Evolutionary conservation across 1,284 basidiomycete species (phyloP), one percentile per base, ranked within the genome.

Genomic region (Cystobasidium slooffiae): DNA sequence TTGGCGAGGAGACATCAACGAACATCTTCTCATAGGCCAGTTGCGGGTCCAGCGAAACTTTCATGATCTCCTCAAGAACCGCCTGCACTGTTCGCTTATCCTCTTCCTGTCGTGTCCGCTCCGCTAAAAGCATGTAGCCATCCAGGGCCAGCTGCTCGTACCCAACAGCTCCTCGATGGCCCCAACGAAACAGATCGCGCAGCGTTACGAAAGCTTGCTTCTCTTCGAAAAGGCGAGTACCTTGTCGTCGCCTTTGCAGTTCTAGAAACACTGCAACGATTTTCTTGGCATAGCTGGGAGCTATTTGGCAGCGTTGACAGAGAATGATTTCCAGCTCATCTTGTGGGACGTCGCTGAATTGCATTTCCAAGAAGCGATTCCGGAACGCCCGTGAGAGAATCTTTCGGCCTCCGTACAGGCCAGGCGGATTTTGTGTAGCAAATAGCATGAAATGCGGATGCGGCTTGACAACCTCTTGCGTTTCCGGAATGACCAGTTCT

Each of bases 361-460:
- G 95, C 46, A 99, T 91, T 83, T 99, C 97, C 16, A 99, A 87
- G 84, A 99, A 99, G n/a, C 97, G 91, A 83, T 97, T 98, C 44
- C 97, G 88, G 85, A 99, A 98, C 0, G 97, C 97, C 44, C 97
- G 88, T 3, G 96, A 98, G 12, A 99, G 84, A 5, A 97, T 88
- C 82, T 99, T 99, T 77, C 97, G 88, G 6, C 97, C 97, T 1
- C 91, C 96, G 81, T 99, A 99, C n/a, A 98, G 83, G 0, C 96
- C 96, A 0, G 97, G 92, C 16, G 97, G 97, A 81, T 99, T 99
- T 82, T 99, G 97, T 0, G 97, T 98, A 0, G 96, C 96, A 80
- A 98, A 99, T 8, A 99, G 87, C 89, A 98, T 94, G 84, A 99
- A 99, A 82, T 94, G 90, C 1, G 93, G 91, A 82, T 99, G 96